Base-by-base conservation (phyloP, 2,329 filamentous ascomycete genomes). In the Blastomyces percursus region DNA sequence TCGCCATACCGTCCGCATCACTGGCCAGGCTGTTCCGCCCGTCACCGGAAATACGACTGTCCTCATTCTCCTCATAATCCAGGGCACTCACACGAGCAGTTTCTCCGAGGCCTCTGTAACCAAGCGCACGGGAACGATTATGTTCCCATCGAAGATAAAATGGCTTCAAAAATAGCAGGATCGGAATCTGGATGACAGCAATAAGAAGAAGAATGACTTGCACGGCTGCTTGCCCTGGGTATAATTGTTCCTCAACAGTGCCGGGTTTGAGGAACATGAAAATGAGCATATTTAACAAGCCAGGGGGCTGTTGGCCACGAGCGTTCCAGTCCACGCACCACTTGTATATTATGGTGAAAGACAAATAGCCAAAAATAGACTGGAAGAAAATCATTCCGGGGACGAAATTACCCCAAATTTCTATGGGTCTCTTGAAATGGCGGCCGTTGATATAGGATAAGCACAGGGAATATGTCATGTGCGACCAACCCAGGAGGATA, bases 361-460 rank as follows among this genome's bases (percentile, higher is more conserved):
- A 90, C 21, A 99, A 84, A 73, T 99, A 99, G 60, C 94, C 94
- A 68, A 99, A 99, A 73, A 99, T 99, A 67, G 91, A 86, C 79
- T 99, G 95, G 85, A 99, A 97, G 81, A 99, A 99, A 71, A 99
- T 91, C 93, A 99, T 96, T 60, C 94, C 93, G 7, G 94, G 94
- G 57, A 99, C 79, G 72, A 99, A 99, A 78, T 97, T 97, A 68
- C 91, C 94, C 86, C 90, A 96, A 69, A 99, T 92, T 71, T 99
- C 95, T 68, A 97, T 90, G 56, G 90, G 90, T 66, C 87, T 90
- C 81, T 92, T 93, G 82, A 97, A 99, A 77, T 96, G 91, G 63
- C 87, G 87, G 59, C 91, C 93, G 73, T 99, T 99, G 81, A 96
- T 84, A 72, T 89, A 94, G 30, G 94, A 88, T 72, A 96, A 87